Evolutionary conservation across 345 rosid species (phyloP), one percentile per base, ranked within the genome.

Genomic region (Melaleuca quinquenervia): DNA sequence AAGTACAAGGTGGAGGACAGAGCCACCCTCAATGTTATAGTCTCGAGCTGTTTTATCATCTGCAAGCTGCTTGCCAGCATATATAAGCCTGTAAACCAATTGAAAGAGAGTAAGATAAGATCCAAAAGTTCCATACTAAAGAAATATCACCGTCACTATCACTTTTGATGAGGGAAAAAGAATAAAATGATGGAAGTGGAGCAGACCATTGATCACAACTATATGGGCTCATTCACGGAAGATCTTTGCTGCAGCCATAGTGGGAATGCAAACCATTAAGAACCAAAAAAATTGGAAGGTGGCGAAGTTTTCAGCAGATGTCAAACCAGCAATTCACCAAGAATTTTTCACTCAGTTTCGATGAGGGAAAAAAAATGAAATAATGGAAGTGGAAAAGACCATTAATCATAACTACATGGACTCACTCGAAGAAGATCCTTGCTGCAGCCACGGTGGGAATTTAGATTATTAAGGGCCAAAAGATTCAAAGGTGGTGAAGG

Each of bases 1-100:
- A 88, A 97, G 98, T 87, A 97, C 99, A 85, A 97, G 95, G 91
- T 97, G 98, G 84, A 97, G 99, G 87, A 97, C 99, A 21, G 99
- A 96, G 52, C 98, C 99, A 74, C 99, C 99, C 86, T 96, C 98
- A 20, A 97, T 94, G 84, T 96, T 95, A 92, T 95, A 97, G 88
- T 96, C 98, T 26, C 91, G 90, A 53, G 99, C 98, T 3, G 98
- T 96, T 84, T 95, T 97, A 90, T 97, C 99, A 90, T 97, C 99
- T 7, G 91, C 99, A 50, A 97, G 98, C 94, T 97, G 98, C 91
- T 95, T 97, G 3, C 99, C 98, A 0, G 96, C 98, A 83, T 96
- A 97, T 85, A 96, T 97, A n/a, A 97, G 96, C 94, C 95, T 94
- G 93, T 82, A 86, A 54, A 87, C 45, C 48, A 27, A 26, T 0